Conservation (phyloP, 192 early-diverging fungal species). For the Gamsiella multidivaricata region DNA sequence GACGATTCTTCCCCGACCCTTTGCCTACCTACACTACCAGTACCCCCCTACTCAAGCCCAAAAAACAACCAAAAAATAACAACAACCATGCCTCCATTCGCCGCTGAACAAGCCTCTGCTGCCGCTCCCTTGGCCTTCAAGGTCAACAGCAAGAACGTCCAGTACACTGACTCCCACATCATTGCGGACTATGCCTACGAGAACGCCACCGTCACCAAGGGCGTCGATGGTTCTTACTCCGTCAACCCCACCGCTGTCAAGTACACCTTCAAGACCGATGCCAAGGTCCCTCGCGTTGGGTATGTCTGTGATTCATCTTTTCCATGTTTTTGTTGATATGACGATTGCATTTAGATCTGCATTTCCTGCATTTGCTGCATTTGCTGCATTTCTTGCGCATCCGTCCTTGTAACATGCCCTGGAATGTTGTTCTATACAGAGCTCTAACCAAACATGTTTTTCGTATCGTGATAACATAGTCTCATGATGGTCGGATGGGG, state of each 20-base stretch:
- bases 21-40: constrained; percentile 5
- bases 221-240: constrained; percentile 72
- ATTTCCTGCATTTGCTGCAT: too few species aligned
- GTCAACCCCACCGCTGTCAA: constrained; percentile 88
- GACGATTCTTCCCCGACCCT: constrained; percentile 36
- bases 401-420: constrained; percentile 1
- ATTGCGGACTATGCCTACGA: constrained; percentile 89
- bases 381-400: not conserved
- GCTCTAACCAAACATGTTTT: not conserved
- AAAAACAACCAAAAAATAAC: constrained; percentile 6
- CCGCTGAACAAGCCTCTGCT: constrained; percentile 49
- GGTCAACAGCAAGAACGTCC: constrained; percentile 91
- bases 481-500: constrained; percentile 99
- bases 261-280: constrained; percentile 92
- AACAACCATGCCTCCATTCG: constrained; percentile 51
- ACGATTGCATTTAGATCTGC: not conserved
- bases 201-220: constrained; percentile 83
- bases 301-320: constrained; percentile 50
- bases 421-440: constrained; percentile 8
- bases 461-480: constrained; percentile 50
- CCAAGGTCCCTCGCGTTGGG: constrained; percentile 85
- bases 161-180: constrained; percentile 85
- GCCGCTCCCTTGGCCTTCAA: constrained; percentile 74
- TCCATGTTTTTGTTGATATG: constrained; percentile 13
- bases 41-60: not conserved